Conservation (phyloP, 1,284 basidiomycete genomes). For the Sphagnurus paluster region DNA sequence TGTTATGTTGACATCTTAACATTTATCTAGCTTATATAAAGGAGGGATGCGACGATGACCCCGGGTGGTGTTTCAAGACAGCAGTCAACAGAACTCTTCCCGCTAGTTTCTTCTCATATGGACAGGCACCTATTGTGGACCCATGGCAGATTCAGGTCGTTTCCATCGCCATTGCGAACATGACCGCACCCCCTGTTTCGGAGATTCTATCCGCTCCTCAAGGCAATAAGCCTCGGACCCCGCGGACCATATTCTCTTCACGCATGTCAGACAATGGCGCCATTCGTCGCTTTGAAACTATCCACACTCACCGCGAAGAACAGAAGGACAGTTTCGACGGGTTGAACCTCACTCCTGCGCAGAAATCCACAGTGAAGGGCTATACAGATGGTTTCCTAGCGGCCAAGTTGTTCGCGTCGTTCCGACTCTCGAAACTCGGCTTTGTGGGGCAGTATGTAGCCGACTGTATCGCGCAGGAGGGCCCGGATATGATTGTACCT, state of each 20-base stretch:
- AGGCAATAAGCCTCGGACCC: background rate
- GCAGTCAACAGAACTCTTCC: conserved; percentile 60
- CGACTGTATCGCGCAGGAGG: conserved; percentile 45
- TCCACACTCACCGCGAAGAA: conserved; percentile 6
- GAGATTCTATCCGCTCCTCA: conserved; percentile 13
- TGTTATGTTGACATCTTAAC: background rate
- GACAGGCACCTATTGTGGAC: conserved; percentile 21
- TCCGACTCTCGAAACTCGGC: conserved; percentile 59
- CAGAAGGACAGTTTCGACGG: conserved; percentile 4
- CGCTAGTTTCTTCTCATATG: conserved; percentile 56
- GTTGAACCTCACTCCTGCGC: conserved; percentile 16
- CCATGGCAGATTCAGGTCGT: conserved; percentile 11
- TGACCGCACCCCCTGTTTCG: conserved; percentile 11
- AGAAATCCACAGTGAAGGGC: conserved; percentile 41
- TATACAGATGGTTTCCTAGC: conserved; percentile 66
- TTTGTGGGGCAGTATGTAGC: conserved; percentile 64
- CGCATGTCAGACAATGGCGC: conserved; percentile 1
- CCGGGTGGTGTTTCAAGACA: conserved; percentile 68
- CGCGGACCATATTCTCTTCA: background rate
- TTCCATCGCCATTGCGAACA: conserved; percentile 7
- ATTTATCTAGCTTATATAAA: conserved; percentile 54
- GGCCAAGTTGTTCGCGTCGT: conserved; percentile 59
- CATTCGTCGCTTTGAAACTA: conserved; percentile 17
- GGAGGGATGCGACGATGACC: conserved; percentile 58
- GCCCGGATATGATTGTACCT: conserved; percentile 33